Base-by-base conservation (phyloP, 1,284 basidiomycete genomes). In the Cutaneotrichosporon sp. region DNA sequence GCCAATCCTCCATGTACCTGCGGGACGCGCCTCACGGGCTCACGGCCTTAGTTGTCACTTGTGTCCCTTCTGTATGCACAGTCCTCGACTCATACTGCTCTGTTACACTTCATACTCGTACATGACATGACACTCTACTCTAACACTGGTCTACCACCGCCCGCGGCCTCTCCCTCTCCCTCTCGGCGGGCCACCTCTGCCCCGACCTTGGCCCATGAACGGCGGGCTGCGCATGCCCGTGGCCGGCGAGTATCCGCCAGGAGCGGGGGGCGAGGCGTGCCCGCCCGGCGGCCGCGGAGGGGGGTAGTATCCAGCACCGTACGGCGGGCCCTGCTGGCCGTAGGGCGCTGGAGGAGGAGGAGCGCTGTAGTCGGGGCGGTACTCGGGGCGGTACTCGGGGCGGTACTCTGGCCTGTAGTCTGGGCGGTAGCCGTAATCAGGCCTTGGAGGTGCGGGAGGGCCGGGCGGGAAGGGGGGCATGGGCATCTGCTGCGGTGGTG, bases 391-490 rank as follows among this genome's bases (percentile, higher is more conserved):
- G 34, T 16, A 3, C 13, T 36, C 34, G 11, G 34, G 10, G 34
- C 3, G 7, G 9, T n/a, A n/a, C 18, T 42, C 38, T 8, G 16
- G 38, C 18, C 18, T 16, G 38, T 42, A 42, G 18, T 42, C 38
- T 7, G 16, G 16, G 18, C 18, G 18, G 38, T 42, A 42, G 38
- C 18, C 16, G 38, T 42, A 42, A 18, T n/a, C 38, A 5, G 27
- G 25, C 14, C 47, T 11, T 11, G 47, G 24, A 29, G 24, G 25
- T 6, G 3, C 16, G 5, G 25, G 33, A n/a, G n/a, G 22, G 33
- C 29, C 22, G 13, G 51, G 51, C 31, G 51, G 51, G 51, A 53
- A 53, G 33, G 51, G 51, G 10, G 51, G 51, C 34, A 53, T 25
- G 13, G 51, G 51, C 51, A 36, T 34, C 22, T 16, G 18, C 22